Evolutionary conservation across 2,329 filamentous ascomycete genomes (phyloP), one percentile per base, ranked within the genome.

Genomic region (Aspergillus sergii): DNA sequence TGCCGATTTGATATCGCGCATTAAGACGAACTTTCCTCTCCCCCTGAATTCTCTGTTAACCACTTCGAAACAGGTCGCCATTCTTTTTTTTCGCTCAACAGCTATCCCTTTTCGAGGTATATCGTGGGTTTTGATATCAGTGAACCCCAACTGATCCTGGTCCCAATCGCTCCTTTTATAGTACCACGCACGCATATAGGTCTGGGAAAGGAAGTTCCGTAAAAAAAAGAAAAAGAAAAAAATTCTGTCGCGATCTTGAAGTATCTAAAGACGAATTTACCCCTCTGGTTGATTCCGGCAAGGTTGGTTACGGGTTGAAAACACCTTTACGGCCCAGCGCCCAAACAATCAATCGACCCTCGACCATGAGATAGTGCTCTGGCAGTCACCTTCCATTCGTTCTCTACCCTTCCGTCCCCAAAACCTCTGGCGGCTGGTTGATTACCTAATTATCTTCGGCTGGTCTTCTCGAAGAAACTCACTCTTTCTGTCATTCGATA

Each of bases 291-390:
- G 32, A 34, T n/a, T 21, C 21, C 32, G 10, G 28, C 10, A 54
- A 54, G n/a, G 51, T 55, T 39, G 51, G 51, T 55, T 39, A 39
- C n/a, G 12, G 23, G 32, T 39, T 55, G 23, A 28, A 60, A 50
- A 57, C 34, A 32, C 51, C 59, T 55, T 61, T 51, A 46, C 57
- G 21, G 19, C 57, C 58, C 32, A 61, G 58, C 58, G 43, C 57
- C 58, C 45, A 55, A 55, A 65, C 55, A 54, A 58, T 57, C 46
- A 34, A 43, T 57, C 54, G 48, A 53, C 54, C 45, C 28, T 64
- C 62, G 66, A 70, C 59, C 65, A 75, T 75, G 73, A 71, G 70
- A 75, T 77, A 77, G 74, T 73, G 71, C 75, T 76, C 72, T 74
- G 75, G 74, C 66, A 73, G 73, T 73, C 72, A 71, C 66, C 66